A percentile compares a stretch with the other conserved stretches of the same genome.
These are phyloP conservation scores for Alternaria panax DNA, from an alignment of 2,329 filamentous ascomycete species.

Conservation along the genomic window DNA sequence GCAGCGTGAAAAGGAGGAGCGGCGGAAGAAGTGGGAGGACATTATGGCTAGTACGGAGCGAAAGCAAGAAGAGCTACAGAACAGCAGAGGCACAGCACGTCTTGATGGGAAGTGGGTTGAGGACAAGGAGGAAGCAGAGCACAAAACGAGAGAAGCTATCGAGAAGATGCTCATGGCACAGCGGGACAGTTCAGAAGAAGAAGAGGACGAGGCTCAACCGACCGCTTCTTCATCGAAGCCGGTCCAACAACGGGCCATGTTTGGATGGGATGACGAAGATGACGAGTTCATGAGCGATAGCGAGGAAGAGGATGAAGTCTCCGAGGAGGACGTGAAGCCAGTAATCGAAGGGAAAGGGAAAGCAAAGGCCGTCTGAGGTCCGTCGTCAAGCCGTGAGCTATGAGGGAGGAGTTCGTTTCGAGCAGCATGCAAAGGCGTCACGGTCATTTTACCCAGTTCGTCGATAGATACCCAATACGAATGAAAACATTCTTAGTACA, in stretches of 20 bases:
- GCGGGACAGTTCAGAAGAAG: conserved; percentile 50
- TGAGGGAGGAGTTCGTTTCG: neutral
- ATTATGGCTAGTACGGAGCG: conserved; percentile 85
- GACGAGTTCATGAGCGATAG: conserved; percentile 55
- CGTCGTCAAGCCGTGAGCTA: neutral
- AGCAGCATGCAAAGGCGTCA: conserved; percentile 13
- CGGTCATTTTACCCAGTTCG: neutral
- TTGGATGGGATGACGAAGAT: conserved; percentile 81
- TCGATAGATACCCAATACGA: conserved; percentile 25
- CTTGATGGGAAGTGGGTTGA: conserved; percentile 94
- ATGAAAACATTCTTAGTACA: neutral
- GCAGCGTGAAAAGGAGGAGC: conserved; percentile 86
- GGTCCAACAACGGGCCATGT: conserved; percentile 63
- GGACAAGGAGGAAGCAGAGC: conserved; percentile 87
- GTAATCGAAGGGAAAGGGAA: conserved; percentile 53
- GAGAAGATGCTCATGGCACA: conserved; percentile 58
- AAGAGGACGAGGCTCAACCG: conserved; percentile 41
- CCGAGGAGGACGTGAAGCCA: conserved; percentile 41
- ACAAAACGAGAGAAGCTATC: conserved; percentile 81
- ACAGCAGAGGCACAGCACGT: conserved; percentile 69
- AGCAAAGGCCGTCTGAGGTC: conserved; percentile 46
- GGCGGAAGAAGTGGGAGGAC: conserved; percentile 83
- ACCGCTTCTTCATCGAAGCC: conserved; percentile 36
- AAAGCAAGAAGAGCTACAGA: conserved; percentile 81
- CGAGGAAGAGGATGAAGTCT: conserved; percentile 55